Conservation (phyloP, 805 yeast genomes). For the Debaryomyces tyrocola region DNA sequence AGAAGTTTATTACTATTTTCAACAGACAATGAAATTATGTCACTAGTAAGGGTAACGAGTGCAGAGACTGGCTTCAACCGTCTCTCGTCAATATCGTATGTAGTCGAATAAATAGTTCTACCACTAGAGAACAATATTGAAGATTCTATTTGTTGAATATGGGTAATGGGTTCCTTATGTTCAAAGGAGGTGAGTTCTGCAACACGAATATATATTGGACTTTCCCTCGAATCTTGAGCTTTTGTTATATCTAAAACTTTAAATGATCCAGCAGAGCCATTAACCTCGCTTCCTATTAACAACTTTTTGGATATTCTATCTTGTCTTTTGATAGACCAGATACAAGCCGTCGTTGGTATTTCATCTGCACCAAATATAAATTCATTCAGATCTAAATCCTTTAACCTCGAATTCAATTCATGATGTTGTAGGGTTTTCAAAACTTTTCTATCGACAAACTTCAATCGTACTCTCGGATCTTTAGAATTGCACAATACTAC, state of each 20-base stretch:
- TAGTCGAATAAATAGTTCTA: slow-evolving; percentile 27
- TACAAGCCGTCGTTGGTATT: slow-evolving; percentile 27
- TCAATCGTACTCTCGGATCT: slow-evolving; percentile 22
- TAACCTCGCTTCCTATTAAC: slow-evolving; percentile 27
- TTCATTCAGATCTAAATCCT: slow-evolving; percentile 2
- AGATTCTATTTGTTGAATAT: slow-evolving; percentile 33
- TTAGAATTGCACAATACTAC: slow-evolving; percentile 31
- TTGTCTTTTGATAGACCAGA: slow-evolving; percentile 35
- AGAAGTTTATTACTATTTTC: slow-evolving; percentile 15
- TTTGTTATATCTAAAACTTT: slow-evolving; percentile 35
- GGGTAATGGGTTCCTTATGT: slow-evolving; percentile 30
- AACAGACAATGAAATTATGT: slow-evolving; percentile 24
- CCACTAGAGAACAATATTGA: slow-evolving; percentile 35
- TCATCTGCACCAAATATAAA: slow-evolving; percentile 27
- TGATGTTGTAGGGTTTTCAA: slow-evolving; percentile 21
- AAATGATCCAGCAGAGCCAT: slow-evolving; percentile 24
- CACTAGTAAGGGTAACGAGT: slow-evolving; percentile 29
- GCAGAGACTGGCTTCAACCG: slow-evolving; percentile 26
- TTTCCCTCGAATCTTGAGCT: slow-evolving; percentile 10
- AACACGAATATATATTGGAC: slow-evolving; percentile 16
- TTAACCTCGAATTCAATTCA: slow-evolving; percentile 18
- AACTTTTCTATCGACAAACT: slow-evolving; percentile 33
- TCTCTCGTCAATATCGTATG: slow-evolving; percentile 32
- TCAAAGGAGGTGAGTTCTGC: slow-evolving; percentile 33
- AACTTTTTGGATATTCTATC: slow-evolving; percentile 35